A percentile compares a stretch with the other conserved stretches of the same genome.
Evolutionary conservation across 352 stramenopile genomes (phyloP).

Genomic region (Pythium dissotocum): DNA sequence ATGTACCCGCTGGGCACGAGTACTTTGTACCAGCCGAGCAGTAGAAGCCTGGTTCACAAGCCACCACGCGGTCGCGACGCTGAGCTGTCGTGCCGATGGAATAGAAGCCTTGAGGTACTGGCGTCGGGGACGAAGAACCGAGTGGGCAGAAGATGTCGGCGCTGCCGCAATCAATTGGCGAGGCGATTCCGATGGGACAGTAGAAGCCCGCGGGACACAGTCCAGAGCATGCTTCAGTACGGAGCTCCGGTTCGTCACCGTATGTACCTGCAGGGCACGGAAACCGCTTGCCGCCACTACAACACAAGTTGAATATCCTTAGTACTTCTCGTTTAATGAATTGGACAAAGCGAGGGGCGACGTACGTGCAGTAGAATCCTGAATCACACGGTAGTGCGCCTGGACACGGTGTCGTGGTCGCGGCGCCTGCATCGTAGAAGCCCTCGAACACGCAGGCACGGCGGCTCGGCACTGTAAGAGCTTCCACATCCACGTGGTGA

Average conservation of each 20-base stretch:
- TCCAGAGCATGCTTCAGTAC: slow-evolving; percentile 45
- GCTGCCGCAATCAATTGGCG: slow-evolving; percentile 44
- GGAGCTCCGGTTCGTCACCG: slow-evolving; percentile 44
- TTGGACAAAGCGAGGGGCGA: background rate
- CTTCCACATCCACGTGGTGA: background rate
- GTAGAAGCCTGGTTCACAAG: slow-evolving; percentile 60
- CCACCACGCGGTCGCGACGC: slow-evolving; percentile 31
- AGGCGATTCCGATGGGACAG: slow-evolving; percentile 45
- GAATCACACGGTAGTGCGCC: slow-evolving; percentile 38
- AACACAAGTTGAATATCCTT: background rate
- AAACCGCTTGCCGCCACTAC: slow-evolving; percentile 35
- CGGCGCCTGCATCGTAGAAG: slow-evolving; percentile 46
- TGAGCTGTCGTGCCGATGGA: slow-evolving; percentile 33
- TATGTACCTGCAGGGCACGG: slow-evolving; percentile 67
- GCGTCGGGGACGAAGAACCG: slow-evolving; percentile 5
- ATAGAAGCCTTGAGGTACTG: slow-evolving; percentile 37
- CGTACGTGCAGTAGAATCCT: slow-evolving; percentile 70
- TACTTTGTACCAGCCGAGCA: slow-evolving; percentile 44
- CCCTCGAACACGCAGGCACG: slow-evolving; percentile 45
- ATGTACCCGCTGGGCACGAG: slow-evolving; percentile 55
- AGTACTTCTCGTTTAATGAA: no score
- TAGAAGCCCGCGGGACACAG: slow-evolving; percentile 64
- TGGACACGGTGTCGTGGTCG: slow-evolving; percentile 44
- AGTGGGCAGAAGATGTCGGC: slow-evolving; percentile 60
- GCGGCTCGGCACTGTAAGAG: slow-evolving; percentile 3